Evolutionary conservation across 805 yeast genomes (phyloP).

Genomic region (Zygosaccharomyces bailii): DNA sequence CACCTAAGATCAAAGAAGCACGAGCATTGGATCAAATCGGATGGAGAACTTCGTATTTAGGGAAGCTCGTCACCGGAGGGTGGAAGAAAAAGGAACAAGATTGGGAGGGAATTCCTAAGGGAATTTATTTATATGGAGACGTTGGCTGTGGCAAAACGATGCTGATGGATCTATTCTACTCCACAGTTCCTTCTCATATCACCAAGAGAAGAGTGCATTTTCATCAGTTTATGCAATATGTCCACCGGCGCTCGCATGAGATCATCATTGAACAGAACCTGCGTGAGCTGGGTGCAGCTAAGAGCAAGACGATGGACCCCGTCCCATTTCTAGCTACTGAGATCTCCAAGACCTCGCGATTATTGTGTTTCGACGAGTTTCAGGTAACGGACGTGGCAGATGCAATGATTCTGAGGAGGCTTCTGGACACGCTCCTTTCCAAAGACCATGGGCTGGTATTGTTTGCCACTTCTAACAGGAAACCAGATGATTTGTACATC

Average conservation of each 20-base stretch:
- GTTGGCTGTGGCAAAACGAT: slow-evolving; percentile 98
- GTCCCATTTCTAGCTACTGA: slow-evolving; percentile 82
- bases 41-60: slow-evolving; percentile 44
- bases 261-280: slow-evolving; percentile 59
- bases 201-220: slow-evolving; percentile 83
- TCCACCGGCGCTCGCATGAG: slow-evolving; percentile 84
- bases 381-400: slow-evolving; percentile 99
- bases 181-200: slow-evolving; percentile 73
- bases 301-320: slow-evolving; percentile 63
- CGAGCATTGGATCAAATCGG: slow-evolving; percentile 40
- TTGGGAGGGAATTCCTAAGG: slow-evolving; percentile 54
- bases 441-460: slow-evolving; percentile 78
- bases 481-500: slow-evolving; percentile 88
- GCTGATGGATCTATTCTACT: slow-evolving; percentile 94
- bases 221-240: slow-evolving; percentile 94
- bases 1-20: slow-evolving; percentile 59
- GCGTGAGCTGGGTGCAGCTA: slow-evolving; percentile 30
- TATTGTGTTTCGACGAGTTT: slow-evolving; percentile 93
- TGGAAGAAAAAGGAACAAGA: slow-evolving; percentile 19
- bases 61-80: slow-evolving; percentile 19
- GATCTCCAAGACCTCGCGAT: slow-evolving; percentile 68
- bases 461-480: slow-evolving; percentile 92
- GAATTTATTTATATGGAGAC: slow-evolving; percentile 92
- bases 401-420: slow-evolving; percentile 88
- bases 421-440: slow-evolving; percentile 62